Conservation (phyloP, 2,329 filamentous ascomycete genomes). For the Botrytis cinerea region DNA sequence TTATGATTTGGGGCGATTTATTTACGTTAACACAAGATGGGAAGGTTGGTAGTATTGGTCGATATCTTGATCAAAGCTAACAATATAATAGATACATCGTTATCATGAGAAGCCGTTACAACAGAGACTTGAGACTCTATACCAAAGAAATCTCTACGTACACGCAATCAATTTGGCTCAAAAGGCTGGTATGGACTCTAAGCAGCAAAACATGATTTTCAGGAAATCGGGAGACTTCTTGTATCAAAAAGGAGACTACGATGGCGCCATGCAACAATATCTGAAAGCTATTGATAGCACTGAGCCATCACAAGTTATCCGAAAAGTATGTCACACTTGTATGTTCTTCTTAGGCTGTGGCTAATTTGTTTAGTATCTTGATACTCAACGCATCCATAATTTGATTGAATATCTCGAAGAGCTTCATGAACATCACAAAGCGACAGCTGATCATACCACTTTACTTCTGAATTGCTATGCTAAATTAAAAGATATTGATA, state of each 20-base stretch:
- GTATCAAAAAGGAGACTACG: conserved; percentile 93
- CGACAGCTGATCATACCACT: conserved; percentile 93
- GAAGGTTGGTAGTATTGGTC: conserved; percentile 61
- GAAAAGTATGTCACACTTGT: conserved; percentile 61
- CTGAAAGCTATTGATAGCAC: conserved; percentile 94
- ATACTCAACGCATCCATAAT: conserved; percentile 96
- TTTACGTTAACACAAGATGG: conserved; percentile 90
- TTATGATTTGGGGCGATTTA: conserved; percentile 87
- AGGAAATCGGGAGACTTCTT: conserved; percentile 91
- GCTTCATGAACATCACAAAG: conserved; percentile 88
- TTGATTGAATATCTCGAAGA: conserved; percentile 97
- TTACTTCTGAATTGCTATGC: conserved; percentile 95
- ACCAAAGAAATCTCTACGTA: conserved; percentile 89
- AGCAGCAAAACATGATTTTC: conserved; percentile 89
- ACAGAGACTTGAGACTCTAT: conserved; percentile 89
- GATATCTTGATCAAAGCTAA: conserved; percentile 31
- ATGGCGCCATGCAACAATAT: conserved; percentile 99
- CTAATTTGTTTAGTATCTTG: conserved; percentile 68
- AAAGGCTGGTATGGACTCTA: conserved; percentile 75
- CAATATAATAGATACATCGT: conserved; percentile 67
- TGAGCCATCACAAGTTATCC: conserved; percentile 92
- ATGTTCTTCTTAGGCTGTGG: conserved; percentile 1
- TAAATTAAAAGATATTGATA: conserved; percentile 94
- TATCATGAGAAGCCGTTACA: conserved; percentile 91
- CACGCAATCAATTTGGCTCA: conserved; percentile 91